phyloP scores from a whole-genome alignment of 176 grass and related monocot species.

The Hyparrhenia diplandra region DNA sequence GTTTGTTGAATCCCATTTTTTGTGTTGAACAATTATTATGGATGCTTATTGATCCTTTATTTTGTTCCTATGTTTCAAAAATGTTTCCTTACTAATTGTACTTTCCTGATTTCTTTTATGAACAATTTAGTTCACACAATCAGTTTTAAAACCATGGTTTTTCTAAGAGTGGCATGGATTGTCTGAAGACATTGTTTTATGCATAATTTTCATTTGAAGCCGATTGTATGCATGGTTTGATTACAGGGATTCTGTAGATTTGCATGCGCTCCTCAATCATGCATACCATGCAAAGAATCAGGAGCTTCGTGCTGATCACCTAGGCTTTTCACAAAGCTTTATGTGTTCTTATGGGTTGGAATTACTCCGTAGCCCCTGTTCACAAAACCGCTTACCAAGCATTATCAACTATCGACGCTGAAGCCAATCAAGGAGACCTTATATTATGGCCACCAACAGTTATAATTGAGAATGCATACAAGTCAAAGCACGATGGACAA shows the following conservation, averaged over 20 bases:
- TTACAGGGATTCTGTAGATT: slow-evolving; percentile 66
- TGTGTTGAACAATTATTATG: slow-evolving; percentile 6
- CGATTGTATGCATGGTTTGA: slow-evolving; percentile 23
- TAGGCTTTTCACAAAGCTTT: slow-evolving; percentile 96
- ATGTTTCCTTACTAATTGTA: neutral
- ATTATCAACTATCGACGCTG: slow-evolving; percentile 62
- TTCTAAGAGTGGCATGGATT: neutral
- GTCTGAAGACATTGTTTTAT: slow-evolving; percentile 13
- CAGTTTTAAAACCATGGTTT: neutral
- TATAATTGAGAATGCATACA: slow-evolving; percentile 82
- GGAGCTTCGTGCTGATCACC: slow-evolving; percentile 77
- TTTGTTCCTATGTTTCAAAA: slow-evolving; percentile 14
- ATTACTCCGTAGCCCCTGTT: slow-evolving; percentile 66
- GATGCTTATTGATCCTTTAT: neutral
- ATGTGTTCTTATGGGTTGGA: slow-evolving; percentile 97
- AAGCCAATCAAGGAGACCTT: slow-evolving; percentile 83
- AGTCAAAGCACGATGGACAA: slow-evolving; percentile 50
- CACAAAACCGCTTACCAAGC: slow-evolving; percentile 67
- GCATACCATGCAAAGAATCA: slow-evolving; percentile 66
- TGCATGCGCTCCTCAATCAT: slow-evolving; percentile 87
- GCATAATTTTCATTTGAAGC: slow-evolving; percentile 19
- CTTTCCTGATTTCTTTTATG: slow-evolving; percentile 3
- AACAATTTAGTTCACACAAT: neutral
- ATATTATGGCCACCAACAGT: slow-evolving; percentile 91
- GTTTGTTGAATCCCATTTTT: neutral